These are phyloP conservation scores for Thymus mandschuricus DNA, from an alignment of 257 asterid genomes.

Conservation along the genomic window DNA sequence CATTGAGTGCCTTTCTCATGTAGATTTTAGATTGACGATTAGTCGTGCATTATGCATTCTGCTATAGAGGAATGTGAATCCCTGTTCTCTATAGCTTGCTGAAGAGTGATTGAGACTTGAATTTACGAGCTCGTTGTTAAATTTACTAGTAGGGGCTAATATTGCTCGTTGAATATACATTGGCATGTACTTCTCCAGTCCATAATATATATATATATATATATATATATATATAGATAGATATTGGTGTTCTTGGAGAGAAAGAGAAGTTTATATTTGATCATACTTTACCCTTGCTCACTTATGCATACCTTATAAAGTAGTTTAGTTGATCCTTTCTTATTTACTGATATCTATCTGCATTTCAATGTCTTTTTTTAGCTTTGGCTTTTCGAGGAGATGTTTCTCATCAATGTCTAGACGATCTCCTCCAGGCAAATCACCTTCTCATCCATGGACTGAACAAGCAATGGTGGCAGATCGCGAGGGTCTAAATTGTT, in stretches of 20 bases:
- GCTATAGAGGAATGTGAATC: background rate
- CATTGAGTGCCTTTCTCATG: background rate
- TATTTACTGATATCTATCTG: conserved; percentile 2
- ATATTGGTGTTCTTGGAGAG: background rate
- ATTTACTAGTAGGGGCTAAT: background rate
- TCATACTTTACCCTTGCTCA: conserved; percentile 3
- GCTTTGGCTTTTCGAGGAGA: conserved; percentile 48
- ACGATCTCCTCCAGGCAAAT: conserved; percentile 37
- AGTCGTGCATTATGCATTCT: conserved; percentile 6
- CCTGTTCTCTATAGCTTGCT: background rate
- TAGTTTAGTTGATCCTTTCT: background rate
- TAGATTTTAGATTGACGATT: background rate
- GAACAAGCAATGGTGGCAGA: conserved; percentile 32
- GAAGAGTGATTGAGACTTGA: background rate
- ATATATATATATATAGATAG: background rate
- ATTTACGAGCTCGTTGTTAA: background rate
- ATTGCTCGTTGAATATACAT: background rate
- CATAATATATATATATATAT: background rate
- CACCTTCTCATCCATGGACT: conserved; percentile 40
- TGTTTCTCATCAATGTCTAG: conserved; percentile 49
- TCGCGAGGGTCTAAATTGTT: conserved; percentile 30
- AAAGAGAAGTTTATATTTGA: background rate
- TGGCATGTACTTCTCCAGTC: background rate
- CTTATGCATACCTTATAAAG: background rate
- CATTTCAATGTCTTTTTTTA: conserved; percentile 25